phyloP scores from a whole-genome alignment of 352 stramenopile species.

The Phytophthora uliginosa region DNA sequence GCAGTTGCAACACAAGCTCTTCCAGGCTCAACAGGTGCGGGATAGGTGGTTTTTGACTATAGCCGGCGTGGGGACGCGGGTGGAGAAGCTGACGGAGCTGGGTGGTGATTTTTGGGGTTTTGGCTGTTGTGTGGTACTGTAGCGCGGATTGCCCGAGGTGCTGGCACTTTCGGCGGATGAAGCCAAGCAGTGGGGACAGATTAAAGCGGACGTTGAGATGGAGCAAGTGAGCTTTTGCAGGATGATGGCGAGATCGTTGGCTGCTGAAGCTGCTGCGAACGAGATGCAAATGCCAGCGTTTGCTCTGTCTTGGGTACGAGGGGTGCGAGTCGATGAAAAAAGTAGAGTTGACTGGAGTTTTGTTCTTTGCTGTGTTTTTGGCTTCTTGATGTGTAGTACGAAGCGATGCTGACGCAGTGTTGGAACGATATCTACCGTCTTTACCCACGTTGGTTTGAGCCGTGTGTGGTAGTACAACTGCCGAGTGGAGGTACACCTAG shows the following conservation, averaged over 20 bases:
- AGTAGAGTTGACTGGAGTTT: neutral
- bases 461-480: conserved; percentile 44
- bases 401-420: conserved; percentile 48
- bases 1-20: conserved; percentile 52
- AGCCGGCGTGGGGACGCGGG: conserved; percentile 10
- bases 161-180: conserved; percentile 64
- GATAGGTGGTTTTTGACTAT: conserved; percentile 27
- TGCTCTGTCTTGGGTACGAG: conserved; percentile 40
- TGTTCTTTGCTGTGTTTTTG: neutral
- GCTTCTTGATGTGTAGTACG: conserved; percentile 38
- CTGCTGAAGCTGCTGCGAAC: conserved; percentile 23
- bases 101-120: neutral
- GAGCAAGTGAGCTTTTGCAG: conserved; percentile 53
- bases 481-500: conserved; percentile 6
- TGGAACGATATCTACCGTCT: conserved; percentile 73
- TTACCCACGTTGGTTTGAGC: conserved; percentile 74
- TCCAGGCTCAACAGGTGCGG: conserved; percentile 53
- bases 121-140: neutral
- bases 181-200: conserved; percentile 37
- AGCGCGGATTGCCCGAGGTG: conserved; percentile 68
- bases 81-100: conserved; percentile 11
- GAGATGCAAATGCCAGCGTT: conserved; percentile 28
- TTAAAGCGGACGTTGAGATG: conserved; percentile 40
- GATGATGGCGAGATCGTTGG: conserved; percentile 29
- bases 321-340: neutral